phyloP scores from a whole-genome alignment of 805 yeast species.

The Candida odintsovae region DNA sequence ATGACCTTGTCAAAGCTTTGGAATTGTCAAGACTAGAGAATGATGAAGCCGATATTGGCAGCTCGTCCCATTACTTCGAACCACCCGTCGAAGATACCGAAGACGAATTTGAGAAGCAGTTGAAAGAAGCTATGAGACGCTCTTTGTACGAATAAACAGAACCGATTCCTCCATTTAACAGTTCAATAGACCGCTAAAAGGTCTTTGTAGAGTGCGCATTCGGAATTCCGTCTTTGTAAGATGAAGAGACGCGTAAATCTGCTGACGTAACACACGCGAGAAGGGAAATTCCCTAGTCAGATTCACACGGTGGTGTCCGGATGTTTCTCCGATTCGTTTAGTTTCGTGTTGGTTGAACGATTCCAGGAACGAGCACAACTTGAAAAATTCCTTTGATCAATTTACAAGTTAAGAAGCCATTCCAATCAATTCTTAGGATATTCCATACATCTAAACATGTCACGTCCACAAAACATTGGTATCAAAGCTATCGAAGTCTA shows the following conservation, averaged over 20 bases:
- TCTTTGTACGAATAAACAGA: constrained; percentile 14
- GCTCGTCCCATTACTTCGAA: not conserved
- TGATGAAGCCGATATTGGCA: not conserved
- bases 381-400: not conserved
- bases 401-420: not conserved
- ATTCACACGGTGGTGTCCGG: not conserved
- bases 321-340: not conserved
- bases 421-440: not conserved
- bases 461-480: constrained; percentile 79
- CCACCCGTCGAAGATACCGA: not conserved
- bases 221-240: too few relatives aligned
- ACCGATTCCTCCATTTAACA: not conserved
- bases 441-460: constrained; percentile 1
- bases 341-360: not conserved
- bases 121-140: constrained; percentile 21
- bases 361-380: not conserved
- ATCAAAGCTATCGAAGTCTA: constrained; percentile 94
- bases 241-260: too few relatives aligned
- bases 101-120: constrained; percentile 10
- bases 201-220: too few relatives aligned
- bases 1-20: constrained; percentile 8
- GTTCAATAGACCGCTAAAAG: too few relatives aligned
- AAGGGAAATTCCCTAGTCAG: too few relatives aligned
- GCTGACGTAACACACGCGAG: not conserved
- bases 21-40: constrained; percentile 6